These are phyloP conservation scores for Theileria parva DNA, from an alignment of 169 alveolate species.

Conservation along the genomic window DNA sequence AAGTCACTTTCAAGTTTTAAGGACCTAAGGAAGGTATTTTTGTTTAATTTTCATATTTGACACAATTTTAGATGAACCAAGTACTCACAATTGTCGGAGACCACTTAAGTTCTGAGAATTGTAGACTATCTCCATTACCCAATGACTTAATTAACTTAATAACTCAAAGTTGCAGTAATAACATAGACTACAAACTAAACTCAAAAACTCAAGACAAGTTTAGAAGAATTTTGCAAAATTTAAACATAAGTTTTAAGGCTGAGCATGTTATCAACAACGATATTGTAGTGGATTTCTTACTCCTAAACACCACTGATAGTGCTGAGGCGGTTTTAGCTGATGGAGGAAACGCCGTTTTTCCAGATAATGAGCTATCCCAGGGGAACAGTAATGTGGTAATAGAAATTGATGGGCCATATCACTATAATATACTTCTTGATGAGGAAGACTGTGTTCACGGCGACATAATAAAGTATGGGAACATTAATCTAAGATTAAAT, in stretches of 20 bases:
- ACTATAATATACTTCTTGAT: constrained; percentile 50
- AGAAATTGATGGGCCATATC: constrained; percentile 67
- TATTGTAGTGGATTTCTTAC: constrained; percentile 44
- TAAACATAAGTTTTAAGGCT: constrained; percentile 25
- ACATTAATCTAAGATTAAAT: constrained; percentile 11
- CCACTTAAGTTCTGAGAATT: no score
- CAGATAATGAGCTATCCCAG: not conserved
- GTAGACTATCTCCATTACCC: no score
- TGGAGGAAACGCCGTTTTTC: no score
- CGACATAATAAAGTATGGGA: not conserved
- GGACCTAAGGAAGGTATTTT: constrained; percentile 24
- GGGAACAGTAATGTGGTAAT: constrained; percentile 21
- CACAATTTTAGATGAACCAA: constrained; percentile 3
- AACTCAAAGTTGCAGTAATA: not conserved
- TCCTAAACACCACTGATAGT: not conserved
- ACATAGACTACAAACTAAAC: not conserved
- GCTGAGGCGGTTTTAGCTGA: not conserved
- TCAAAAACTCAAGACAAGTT: constrained; percentile 60
- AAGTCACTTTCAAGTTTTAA: constrained; percentile 14
- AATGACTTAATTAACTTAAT: no score
- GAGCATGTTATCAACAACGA: constrained; percentile 39
- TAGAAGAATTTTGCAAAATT: constrained; percentile 25
- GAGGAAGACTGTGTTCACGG: not conserved
- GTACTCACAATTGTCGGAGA: not conserved
- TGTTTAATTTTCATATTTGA: not conserved